Conservation (phyloP, 2,329 filamentous ascomycete genomes). For the Fusarium sterilihyphosum region DNA sequence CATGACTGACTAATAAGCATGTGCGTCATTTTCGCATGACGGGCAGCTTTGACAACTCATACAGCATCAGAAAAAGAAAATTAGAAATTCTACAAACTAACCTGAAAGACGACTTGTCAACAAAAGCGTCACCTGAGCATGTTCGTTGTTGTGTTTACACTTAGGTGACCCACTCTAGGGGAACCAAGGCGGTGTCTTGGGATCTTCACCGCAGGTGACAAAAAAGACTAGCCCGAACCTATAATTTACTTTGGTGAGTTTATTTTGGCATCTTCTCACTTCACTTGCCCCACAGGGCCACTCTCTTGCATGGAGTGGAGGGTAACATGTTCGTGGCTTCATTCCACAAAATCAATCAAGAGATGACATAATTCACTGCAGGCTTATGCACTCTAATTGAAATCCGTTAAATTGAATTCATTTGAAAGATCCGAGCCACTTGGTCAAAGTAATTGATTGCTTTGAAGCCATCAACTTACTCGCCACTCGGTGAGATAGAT, state of each 20-base stretch:
- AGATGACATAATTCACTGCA: conserved; percentile 20
- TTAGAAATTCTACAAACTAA: neutral
- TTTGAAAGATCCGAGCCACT: no score
- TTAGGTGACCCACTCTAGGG: conserved; percentile 3
- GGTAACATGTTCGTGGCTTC: conserved; percentile 22
- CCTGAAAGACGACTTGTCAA: neutral
- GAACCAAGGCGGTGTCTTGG: neutral
- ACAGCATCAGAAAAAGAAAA: neutral
- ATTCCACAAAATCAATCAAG: conserved; percentile 4
- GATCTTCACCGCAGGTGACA: neutral
- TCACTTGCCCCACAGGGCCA: neutral
- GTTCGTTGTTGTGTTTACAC: conserved; percentile 5
- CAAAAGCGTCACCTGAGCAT: conserved; percentile 10
- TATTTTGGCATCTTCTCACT: neutral
- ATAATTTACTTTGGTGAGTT: neutral
- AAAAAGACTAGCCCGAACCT: neutral
- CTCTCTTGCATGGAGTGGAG: conserved; percentile 23
- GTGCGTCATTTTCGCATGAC: neutral
- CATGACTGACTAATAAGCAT: conserved; percentile 2
- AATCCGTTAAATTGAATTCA: neutral
- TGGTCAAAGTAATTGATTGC: no score
- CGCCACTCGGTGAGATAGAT: no score
- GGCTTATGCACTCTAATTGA: conserved; percentile 6
- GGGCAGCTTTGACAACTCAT: neutral
- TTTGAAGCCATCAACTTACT: no score